A percentile compares a stretch with the other conserved stretches of the same genome.
Evolutionary conservation across 2,329 filamentous ascomycete species (phyloP).

Genomic region (Alternaria arbusti): DNA sequence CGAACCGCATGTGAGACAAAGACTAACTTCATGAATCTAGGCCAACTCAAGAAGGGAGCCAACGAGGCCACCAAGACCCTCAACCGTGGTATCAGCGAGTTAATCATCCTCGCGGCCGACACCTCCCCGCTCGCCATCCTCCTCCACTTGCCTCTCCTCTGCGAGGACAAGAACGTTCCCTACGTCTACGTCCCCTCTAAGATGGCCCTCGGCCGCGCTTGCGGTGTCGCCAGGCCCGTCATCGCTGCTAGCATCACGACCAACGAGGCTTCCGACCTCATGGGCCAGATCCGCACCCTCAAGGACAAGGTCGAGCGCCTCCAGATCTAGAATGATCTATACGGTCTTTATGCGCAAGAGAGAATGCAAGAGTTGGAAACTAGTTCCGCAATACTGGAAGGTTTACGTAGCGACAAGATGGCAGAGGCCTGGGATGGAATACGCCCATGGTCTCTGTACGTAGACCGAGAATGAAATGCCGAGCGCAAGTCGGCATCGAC

Average conservation of each 20-base stretch:
- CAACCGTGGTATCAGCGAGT: constrained; percentile 87
- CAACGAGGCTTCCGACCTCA: constrained; percentile 61
- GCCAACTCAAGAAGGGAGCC: constrained; percentile 48
- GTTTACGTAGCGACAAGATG: constrained; percentile 20
- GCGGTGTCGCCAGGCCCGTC: constrained; percentile 85
- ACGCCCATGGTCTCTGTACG: constrained; percentile 20
- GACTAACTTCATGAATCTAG: not conserved
- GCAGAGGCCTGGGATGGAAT: constrained; percentile 25
- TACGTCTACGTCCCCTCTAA: constrained; percentile 72
- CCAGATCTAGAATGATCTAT: constrained; percentile 70
- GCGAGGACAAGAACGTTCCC: constrained; percentile 79
- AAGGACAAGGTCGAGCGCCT: constrained; percentile 96
- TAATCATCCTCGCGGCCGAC: constrained; percentile 83
- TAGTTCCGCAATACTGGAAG: constrained; percentile 13
- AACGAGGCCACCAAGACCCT: constrained; percentile 82
- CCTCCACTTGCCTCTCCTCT: constrained; percentile 76
- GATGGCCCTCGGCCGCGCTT: constrained; percentile 73
- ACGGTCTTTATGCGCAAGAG: not conserved
- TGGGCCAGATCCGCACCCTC: constrained; percentile 82
- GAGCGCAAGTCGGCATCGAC: constrained; percentile 26
- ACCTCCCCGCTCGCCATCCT: constrained; percentile 82
- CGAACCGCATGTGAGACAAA: not conserved
- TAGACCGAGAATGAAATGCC: constrained; percentile 38
- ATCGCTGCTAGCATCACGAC: constrained; percentile 89
- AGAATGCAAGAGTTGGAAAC: not conserved